phyloP scores from a whole-genome alignment of 2,329 filamentous ascomycete species.

The Fusarium illudens region DNA sequence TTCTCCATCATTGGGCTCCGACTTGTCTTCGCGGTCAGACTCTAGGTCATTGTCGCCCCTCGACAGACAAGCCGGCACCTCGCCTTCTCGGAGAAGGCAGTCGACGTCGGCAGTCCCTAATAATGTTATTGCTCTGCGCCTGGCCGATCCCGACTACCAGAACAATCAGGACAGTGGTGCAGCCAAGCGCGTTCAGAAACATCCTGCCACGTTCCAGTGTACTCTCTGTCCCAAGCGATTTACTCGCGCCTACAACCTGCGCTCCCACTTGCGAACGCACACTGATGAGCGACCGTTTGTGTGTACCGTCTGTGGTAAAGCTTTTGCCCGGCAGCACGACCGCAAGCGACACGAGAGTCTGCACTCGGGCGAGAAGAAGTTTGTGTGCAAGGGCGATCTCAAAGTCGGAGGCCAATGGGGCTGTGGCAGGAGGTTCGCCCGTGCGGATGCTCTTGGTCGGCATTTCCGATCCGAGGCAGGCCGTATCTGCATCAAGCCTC shows the following conservation, averaged over 20 bases:
- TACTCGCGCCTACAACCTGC: constrained; percentile 94
- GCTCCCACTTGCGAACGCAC: constrained; percentile 93
- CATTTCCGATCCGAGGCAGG: constrained; percentile 97
- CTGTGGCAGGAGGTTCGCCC: constrained; percentile 90
- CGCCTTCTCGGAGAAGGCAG: constrained; percentile 57
- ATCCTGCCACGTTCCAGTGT: constrained; percentile 97
- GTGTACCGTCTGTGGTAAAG: constrained; percentile 95
- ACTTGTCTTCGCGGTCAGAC: constrained; percentile 54
- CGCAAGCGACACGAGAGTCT: constrained; percentile 96
- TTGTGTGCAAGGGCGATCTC: constrained; percentile 92
- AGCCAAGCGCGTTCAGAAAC: constrained; percentile 90
- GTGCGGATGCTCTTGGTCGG: constrained; percentile 90
- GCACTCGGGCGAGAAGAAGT: constrained; percentile 98
- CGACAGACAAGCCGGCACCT: constrained; percentile 57
- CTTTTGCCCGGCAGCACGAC: constrained; percentile 96
- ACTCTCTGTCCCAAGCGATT: constrained; percentile 93
- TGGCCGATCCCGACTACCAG: constrained; percentile 88
- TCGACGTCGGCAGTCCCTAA: constrained; percentile 71
- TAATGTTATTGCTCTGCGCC: constrained; percentile 80
- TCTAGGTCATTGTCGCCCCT: constrained; percentile 68
- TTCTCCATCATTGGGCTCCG: constrained; percentile 61
- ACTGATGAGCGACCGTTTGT: constrained; percentile 98
- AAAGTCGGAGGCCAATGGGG: constrained; percentile 88
- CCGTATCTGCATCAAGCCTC: constrained; percentile 94
- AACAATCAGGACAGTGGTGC: constrained; percentile 68